phyloP scores from a whole-genome alignment of 106 monocot species.

The Triglochin maritima region DNA sequence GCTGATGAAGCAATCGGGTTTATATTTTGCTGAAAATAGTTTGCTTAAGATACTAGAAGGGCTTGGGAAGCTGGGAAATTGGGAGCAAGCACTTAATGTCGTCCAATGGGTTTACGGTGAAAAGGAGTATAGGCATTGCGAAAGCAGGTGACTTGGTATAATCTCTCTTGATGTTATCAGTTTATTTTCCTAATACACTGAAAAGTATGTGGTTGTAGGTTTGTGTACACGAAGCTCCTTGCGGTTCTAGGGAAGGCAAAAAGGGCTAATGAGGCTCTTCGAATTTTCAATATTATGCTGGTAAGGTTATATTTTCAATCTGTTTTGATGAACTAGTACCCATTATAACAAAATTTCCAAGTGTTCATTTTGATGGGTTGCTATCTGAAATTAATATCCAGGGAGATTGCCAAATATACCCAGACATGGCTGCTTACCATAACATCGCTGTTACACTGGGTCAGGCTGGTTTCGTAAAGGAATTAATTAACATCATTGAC shows the following conservation, averaged over 20 bases:
- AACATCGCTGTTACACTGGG: conserved; percentile 85
- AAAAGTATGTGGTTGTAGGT: conserved; percentile 33
- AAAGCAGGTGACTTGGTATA: conserved; percentile 56
- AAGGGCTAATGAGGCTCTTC: conserved; percentile 68
- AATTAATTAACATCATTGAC: conserved; percentile 54
- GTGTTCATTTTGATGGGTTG: background rate
- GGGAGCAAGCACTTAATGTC: conserved; percentile 74
- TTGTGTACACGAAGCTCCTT: conserved; percentile 89
- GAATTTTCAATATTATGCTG: conserved; percentile 59
- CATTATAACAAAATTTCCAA: background rate
- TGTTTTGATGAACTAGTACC: background rate
- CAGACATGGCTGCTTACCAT: conserved; percentile 95
- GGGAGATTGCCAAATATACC: conserved; percentile 77
- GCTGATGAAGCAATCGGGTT: conserved; percentile 78
- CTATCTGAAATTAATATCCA: conserved; percentile 8
- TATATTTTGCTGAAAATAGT: conserved; percentile 53
- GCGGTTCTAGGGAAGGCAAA: conserved; percentile 81
- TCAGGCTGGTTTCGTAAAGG: conserved; percentile 83
- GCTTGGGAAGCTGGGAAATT: conserved; percentile 47
- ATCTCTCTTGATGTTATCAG: background rate
- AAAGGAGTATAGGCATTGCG: conserved; percentile 53
- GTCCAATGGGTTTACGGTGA: conserved; percentile 85
- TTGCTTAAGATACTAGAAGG: conserved; percentile 54
- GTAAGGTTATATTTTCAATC: conserved; percentile 22
- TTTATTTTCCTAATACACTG: background rate